Conservation (phyloP, 1,284 basidiomycete genomes). For the Cystobasidium sp. region DNA sequence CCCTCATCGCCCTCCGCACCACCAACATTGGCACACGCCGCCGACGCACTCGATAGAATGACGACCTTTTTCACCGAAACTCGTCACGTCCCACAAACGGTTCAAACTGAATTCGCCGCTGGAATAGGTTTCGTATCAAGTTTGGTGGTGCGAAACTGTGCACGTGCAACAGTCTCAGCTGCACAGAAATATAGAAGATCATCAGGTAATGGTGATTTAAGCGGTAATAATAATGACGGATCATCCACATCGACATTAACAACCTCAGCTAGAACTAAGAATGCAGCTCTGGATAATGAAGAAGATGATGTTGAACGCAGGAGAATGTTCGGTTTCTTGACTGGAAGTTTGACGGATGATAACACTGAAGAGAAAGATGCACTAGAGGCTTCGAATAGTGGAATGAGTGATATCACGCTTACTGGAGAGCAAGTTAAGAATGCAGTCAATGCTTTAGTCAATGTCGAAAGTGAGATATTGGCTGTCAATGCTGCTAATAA, state of each 20-base stretch:
- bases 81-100: slow-evolving; percentile 44
- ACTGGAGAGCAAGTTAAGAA: slow-evolving; percentile 26
- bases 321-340: slow-evolving; percentile 33
- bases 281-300: slow-evolving; percentile 43
- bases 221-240: neutral
- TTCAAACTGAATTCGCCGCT: slow-evolving; percentile 30
- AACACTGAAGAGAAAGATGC: slow-evolving; percentile 19
- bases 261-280: slow-evolving; percentile 22
- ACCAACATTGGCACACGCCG: slow-evolving; percentile 24
- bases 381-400: neutral
- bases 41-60: slow-evolving; percentile 12
- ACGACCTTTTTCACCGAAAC: slow-evolving; percentile 26
- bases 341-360: slow-evolving; percentile 32
- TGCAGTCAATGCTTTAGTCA: slow-evolving; percentile 27
- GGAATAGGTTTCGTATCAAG: slow-evolving; percentile 46
- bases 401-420: neutral
- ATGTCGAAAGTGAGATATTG: slow-evolving; percentile 34
- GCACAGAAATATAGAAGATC: slow-evolving; percentile 24
- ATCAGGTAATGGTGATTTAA: neutral
- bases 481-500: slow-evolving; percentile 28
- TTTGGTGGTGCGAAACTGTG: slow-evolving; percentile 48
- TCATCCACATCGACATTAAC: neutral
- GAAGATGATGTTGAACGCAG: slow-evolving; percentile 43
- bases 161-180: slow-evolving; percentile 45
- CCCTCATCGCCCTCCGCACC: slow-evolving; percentile 22